Evolutionary conservation across 2,329 filamentous ascomycete genomes (phyloP).

Genomic region (Beauveria pseudobassiana): DNA sequence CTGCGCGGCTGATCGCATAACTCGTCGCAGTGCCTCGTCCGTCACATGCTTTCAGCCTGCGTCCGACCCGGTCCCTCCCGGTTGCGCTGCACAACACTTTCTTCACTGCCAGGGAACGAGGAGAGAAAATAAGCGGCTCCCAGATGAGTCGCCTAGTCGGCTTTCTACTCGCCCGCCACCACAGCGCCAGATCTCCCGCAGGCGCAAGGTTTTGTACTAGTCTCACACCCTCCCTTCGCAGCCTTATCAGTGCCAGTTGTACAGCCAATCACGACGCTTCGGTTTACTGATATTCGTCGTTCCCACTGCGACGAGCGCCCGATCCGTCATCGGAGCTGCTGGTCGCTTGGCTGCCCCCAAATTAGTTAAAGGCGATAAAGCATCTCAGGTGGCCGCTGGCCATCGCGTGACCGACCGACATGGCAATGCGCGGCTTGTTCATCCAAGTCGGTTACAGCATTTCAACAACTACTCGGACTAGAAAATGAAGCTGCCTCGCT

Average conservation of each 20-base stretch:
- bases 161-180: background rate
- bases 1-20: too few relatives aligned
- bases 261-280: slow-evolving; percentile 11
- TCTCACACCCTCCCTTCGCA: background rate
- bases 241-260: slow-evolving; percentile 11
- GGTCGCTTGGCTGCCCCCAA: background rate
- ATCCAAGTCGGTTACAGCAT: background rate
- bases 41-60: slow-evolving; percentile 2
- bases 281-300: background rate
- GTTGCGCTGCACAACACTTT: background rate
- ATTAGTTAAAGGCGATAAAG: background rate
- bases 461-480: background rate
- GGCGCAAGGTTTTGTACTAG: slow-evolving; percentile 2
- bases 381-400: background rate
- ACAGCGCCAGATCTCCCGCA: background rate
- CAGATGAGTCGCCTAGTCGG: background rate
- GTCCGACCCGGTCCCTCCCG: slow-evolving; percentile 9
- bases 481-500: background rate
- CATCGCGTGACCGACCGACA: background rate
- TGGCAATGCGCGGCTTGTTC: background rate
- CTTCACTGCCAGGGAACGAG: background rate
- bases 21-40: background rate
- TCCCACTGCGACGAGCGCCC: background rate
- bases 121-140: background rate
- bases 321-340: slow-evolving; percentile 12